Percentiles rank a stretch among this genome's conserved stretches.
Evolutionary conservation across 257 asterid genomes (phyloP).

Genomic region (Parsonsia alboflavescens): DNA sequence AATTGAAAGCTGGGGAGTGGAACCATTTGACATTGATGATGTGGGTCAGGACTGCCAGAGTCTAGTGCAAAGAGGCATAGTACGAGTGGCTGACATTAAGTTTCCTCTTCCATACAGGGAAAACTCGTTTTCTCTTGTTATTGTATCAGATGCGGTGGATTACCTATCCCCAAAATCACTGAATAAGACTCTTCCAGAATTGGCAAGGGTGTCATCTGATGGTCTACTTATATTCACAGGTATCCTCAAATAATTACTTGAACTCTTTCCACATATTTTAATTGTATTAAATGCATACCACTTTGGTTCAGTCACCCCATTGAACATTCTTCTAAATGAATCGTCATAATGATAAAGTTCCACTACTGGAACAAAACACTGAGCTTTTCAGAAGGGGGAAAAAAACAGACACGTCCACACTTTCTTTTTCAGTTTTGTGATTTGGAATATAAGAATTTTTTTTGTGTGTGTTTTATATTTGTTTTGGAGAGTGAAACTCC

Average conservation of each 20-base stretch:
- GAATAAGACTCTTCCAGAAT: constrained; percentile 80
- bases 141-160: constrained; percentile 82
- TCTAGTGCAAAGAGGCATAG: constrained; percentile 58
- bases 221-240: constrained; percentile 80
- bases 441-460: neutral
- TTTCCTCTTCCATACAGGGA: constrained; percentile 79
- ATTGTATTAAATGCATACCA: neutral
- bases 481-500: too few species aligned
- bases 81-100: constrained; percentile 81
- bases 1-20: constrained; percentile 89
- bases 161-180: constrained; percentile 81
- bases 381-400: neutral
- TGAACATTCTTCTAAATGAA: neutral
- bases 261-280: constrained; percentile 6
- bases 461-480: neutral
- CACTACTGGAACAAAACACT: neutral
- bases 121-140: constrained; percentile 78
- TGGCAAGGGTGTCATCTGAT: constrained; percentile 79
- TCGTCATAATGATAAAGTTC: neutral
- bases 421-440: neutral
- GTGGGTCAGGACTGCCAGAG: constrained; percentile 54
- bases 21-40: constrained; percentile 81
- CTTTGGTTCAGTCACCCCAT: neutral
- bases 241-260: constrained; percentile 12
- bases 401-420: too few species aligned